These are phyloP conservation scores for Botrytis paeoniae DNA, from an alignment of 2,329 filamentous ascomycete genomes.

Conservation along the genomic window DNA sequence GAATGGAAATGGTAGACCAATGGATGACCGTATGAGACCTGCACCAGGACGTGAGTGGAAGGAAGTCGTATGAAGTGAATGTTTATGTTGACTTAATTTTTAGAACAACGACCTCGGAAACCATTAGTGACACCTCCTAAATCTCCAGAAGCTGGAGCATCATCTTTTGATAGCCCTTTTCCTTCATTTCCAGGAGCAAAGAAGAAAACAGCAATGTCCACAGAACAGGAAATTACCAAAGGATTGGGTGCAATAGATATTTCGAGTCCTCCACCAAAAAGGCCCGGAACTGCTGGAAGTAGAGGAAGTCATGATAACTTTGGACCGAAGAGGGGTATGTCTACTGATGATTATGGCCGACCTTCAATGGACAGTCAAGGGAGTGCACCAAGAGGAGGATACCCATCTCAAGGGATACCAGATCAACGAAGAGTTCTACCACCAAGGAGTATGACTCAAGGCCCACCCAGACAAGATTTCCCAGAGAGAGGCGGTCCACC, in stretches of 20 bases:
- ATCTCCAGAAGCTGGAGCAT: constrained; percentile 38
- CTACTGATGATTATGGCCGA: constrained; percentile 32
- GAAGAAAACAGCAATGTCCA: constrained; percentile 42
- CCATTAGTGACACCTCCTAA: constrained; percentile 38
- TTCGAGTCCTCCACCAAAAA: constrained; percentile 22
- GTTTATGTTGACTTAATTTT: constrained; percentile 5
- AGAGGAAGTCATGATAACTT: constrained; percentile 29
- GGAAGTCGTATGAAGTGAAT: constrained; percentile 1
- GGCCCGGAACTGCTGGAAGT: constrained; percentile 29
- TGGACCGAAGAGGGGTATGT: constrained; percentile 20
- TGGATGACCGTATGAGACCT: constrained; percentile 17
- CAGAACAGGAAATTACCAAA: constrained; percentile 38
- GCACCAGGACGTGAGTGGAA: constrained; percentile 25
- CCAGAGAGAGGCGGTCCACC: constrained; percentile 16
- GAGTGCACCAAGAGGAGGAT: constrained; percentile 28
- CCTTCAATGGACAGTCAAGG: constrained; percentile 32
- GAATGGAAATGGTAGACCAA: constrained; percentile 28
- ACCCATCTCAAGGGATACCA: constrained; percentile 28
- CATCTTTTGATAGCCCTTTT: constrained; percentile 49
- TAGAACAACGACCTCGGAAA: constrained; percentile 29
- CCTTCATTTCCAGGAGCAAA: constrained; percentile 43
- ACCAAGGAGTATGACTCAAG: constrained; percentile 21
- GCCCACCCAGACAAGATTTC: constrained; percentile 20
- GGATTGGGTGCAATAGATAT: constrained; percentile 37
- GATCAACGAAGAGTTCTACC: constrained; percentile 31